Conservation (phyloP, 2,329 filamentous ascomycete species). For the Aspergillus quadricinctus region DNA sequence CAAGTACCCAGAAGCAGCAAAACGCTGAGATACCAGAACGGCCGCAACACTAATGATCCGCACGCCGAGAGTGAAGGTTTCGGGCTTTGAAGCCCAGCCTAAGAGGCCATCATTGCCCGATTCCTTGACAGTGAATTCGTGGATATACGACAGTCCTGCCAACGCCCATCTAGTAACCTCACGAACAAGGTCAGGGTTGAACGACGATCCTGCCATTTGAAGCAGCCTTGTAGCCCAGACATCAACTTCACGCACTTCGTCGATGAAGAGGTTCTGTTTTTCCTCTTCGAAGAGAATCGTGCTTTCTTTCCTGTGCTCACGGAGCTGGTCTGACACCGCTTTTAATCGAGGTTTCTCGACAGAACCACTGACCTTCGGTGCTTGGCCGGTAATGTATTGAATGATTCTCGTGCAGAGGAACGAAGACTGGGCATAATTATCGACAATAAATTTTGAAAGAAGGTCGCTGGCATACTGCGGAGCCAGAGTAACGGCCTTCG, state of each 20-base stretch:
- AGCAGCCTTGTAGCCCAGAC: slow-evolving; percentile 60
- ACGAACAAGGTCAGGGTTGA: slow-evolving; percentile 16
- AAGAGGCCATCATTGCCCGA: slow-evolving; percentile 58
- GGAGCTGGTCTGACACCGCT: slow-evolving; percentile 27
- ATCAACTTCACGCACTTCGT: slow-evolving; percentile 69
- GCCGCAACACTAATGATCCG: slow-evolving; percentile 37
- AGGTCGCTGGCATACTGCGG: slow-evolving; percentile 47
- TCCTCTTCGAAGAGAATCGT: slow-evolving; percentile 72
- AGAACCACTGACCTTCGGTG: slow-evolving; percentile 20
- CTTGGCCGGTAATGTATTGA: slow-evolving; percentile 35
- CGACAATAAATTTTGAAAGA: slow-evolving; percentile 33
- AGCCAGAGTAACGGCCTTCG: slow-evolving; percentile 34
- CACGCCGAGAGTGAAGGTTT: slow-evolving; percentile 54
- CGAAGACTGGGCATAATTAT: slow-evolving; percentile 29
- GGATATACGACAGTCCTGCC: slow-evolving; percentile 28
- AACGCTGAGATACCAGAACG: slow-evolving; percentile 23
- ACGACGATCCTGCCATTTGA: slow-evolving; percentile 20
- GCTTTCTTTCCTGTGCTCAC: slow-evolving; percentile 34
- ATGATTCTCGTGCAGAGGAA: slow-evolving; percentile 34
- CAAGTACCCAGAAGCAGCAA: slow-evolving; percentile 15
- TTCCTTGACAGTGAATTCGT: slow-evolving; percentile 23
- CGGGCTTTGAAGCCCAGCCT: slow-evolving; percentile 66
- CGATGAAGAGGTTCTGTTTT: slow-evolving; percentile 90
- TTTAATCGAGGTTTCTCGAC: slow-evolving; percentile 10
- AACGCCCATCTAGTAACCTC: slow-evolving; percentile 29